Evolutionary conservation across 2,329 filamentous ascomycete genomes (phyloP).

Genomic region (Fusarium verticillioides): DNA sequence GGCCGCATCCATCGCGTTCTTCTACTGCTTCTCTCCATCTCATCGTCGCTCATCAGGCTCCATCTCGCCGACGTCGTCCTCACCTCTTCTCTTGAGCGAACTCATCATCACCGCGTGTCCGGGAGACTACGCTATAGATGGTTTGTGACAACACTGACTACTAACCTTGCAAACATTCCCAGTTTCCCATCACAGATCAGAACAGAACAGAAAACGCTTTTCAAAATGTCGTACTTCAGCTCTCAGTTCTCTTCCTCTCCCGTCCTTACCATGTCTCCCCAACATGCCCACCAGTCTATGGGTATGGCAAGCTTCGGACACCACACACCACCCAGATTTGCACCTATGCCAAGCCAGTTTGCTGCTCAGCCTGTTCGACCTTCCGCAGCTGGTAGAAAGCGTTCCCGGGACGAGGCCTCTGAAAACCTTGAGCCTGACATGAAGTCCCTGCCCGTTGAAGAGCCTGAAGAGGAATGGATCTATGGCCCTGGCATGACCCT

Average conservation of each 20-base stretch:
- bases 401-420: conserved; percentile 78
- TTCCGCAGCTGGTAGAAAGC: conserved; percentile 70
- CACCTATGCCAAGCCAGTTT: conserved; percentile 35
- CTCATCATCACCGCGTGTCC: conserved; percentile 27
- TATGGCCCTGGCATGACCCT: conserved; percentile 79
- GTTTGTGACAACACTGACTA: conserved; percentile 49
- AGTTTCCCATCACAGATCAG: conserved; percentile 28
- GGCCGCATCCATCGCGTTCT: conserved; percentile 16
- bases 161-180: conserved; percentile 43
- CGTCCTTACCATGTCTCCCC: conserved; percentile 54
- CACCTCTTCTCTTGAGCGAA: conserved; percentile 8
- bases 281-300: conserved; percentile 49
- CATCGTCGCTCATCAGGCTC: neutral
- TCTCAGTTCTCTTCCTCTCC: conserved; percentile 57
- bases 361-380: conserved; percentile 45
- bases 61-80: conserved; percentile 1
- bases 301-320: conserved; percentile 47
- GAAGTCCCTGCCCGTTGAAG: conserved; percentile 56
- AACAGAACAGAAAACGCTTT: conserved; percentile 3
- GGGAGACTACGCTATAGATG: conserved; percentile 40
- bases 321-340: conserved; percentile 42
- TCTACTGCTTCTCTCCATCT: neutral
- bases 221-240: conserved; percentile 58
- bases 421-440: conserved; percentile 72
- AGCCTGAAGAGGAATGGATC: conserved; percentile 72